phyloP scores from a whole-genome alignment of 441 rosid genomes.

The Gossypium davidsonii region DNA sequence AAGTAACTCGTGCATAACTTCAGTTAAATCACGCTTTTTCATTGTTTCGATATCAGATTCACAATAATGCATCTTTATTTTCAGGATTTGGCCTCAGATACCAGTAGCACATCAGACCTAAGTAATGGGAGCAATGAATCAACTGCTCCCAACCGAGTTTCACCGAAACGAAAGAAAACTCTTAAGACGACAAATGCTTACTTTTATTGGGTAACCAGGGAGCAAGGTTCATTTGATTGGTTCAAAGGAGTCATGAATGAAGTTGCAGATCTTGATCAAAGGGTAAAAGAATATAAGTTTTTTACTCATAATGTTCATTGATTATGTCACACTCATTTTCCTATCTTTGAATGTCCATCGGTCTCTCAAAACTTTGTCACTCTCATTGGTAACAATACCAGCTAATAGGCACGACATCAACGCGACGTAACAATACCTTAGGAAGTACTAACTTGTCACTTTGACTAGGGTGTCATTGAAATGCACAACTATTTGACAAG shows the following conservation, averaged over 20 bases:
- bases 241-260: conserved; percentile 93
- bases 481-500: conserved; percentile 76
- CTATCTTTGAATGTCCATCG: neutral
- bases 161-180: conserved; percentile 37
- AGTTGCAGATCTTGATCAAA: conserved; percentile 75
- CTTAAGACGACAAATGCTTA: conserved; percentile 77
- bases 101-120: conserved; percentile 57
- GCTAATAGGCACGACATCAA: neutral
- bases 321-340: neutral
- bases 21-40: neutral
- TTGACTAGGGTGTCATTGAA: conserved; percentile 51
- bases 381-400: neutral
- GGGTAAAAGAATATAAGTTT: conserved; percentile 35
- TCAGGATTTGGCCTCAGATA: conserved; percentile 64
- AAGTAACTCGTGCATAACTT: conserved; percentile 21
- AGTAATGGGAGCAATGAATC: conserved; percentile 50
- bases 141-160: conserved; percentile 23
- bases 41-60: neutral
- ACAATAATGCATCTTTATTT: neutral
- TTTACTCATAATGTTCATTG: neutral
- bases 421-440: neutral
- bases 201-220: conserved; percentile 96
- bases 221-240: conserved; percentile 97
- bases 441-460: conserved; percentile 14
- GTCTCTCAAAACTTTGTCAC: neutral